A percentile compares a stretch with the other conserved stretches of the same genome.
phyloP scores from a whole-genome alignment of 2,329 filamentous ascomycete species.

The Penicillium freii region DNA sequence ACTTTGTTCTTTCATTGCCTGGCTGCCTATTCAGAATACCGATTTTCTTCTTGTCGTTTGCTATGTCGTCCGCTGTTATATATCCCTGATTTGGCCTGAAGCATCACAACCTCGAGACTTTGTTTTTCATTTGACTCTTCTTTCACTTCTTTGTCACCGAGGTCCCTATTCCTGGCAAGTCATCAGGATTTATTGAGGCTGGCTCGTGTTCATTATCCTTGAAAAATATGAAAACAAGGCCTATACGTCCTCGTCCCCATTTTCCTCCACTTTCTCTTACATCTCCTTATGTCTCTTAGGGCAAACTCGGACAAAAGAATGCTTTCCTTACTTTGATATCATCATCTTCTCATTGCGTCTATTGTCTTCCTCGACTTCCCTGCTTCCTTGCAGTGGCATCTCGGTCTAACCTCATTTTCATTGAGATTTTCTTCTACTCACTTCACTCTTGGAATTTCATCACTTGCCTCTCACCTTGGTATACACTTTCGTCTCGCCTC shows the following conservation, averaged over 20 bases:
- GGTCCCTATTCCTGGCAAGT: not conserved
- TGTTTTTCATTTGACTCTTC: slow-evolving; percentile 2
- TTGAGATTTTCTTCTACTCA: slow-evolving; percentile 8
- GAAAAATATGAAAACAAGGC: not conserved
- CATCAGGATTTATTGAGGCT: not conserved
- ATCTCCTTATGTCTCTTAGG: not conserved
- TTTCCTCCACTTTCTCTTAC: not conserved
- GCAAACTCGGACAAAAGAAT: not conserved
- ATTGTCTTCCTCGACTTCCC: not conserved
- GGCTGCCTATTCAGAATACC: slow-evolving; percentile 8
- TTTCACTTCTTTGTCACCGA: slow-evolving; percentile 1
- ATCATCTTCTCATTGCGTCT: not conserved
- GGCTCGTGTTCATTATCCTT: not conserved
- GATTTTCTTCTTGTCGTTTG: slow-evolving; percentile 20
- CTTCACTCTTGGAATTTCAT: slow-evolving; percentile 1
- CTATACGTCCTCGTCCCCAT: not conserved
- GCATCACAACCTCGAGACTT: slow-evolving; percentile 20
- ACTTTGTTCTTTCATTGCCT: slow-evolving; percentile 19
- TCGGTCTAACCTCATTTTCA: slow-evolving; percentile 3
- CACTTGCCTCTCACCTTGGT: not conserved
- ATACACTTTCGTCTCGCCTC: slow-evolving; percentile 1
- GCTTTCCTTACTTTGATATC: not conserved
- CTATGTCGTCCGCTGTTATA: slow-evolving; percentile 22
- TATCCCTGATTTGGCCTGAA: slow-evolving; percentile 30
- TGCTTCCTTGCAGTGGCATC: not conserved